Evolutionary conservation across 2,329 filamentous ascomycete genomes (phyloP).

Genomic region (Mollisiaceae sp.): DNA sequence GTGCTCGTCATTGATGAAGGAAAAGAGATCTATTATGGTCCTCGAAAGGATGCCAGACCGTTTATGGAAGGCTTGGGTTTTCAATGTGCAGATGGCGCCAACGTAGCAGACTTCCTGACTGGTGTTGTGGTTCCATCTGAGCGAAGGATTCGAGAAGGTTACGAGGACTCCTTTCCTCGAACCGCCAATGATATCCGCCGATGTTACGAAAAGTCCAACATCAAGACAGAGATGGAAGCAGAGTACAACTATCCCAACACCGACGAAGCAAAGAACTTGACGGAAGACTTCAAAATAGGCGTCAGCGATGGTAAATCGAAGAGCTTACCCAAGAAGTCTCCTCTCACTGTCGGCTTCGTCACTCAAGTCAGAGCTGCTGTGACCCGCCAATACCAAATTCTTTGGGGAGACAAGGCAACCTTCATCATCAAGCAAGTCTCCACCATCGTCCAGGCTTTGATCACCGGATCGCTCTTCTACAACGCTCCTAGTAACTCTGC

Average conservation of each 20-base stretch:
- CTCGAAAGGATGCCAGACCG: slow-evolving; percentile 59
- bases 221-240: slow-evolving; percentile 54
- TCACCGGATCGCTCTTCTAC: slow-evolving; percentile 72
- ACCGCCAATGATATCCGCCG: slow-evolving; percentile 50
- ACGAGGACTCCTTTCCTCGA: slow-evolving; percentile 51
- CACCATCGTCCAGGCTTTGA: slow-evolving; percentile 63
- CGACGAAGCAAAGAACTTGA: slow-evolving; percentile 49
- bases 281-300: slow-evolving; percentile 57
- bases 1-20: slow-evolving; percentile 71
- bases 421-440: slow-evolving; percentile 66
- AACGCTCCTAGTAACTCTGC: slow-evolving; percentile 60
- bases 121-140: slow-evolving; percentile 63
- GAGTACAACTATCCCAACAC: slow-evolving; percentile 64
- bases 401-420: slow-evolving; percentile 68
- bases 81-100: slow-evolving; percentile 64
- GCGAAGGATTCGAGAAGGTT: slow-evolving; percentile 59
- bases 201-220: slow-evolving; percentile 57
- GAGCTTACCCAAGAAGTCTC: slow-evolving; percentile 56
- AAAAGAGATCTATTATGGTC: slow-evolving; percentile 69
- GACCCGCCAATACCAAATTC: slow-evolving; percentile 66
- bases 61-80: slow-evolving; percentile 72
- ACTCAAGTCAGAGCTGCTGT: slow-evolving; percentile 62
- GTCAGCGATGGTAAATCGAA: slow-evolving; percentile 61
- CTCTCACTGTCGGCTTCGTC: slow-evolving; percentile 59
- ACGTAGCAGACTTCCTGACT: slow-evolving; percentile 69